Evolutionary conservation across 2,329 filamentous ascomycete genomes (phyloP).

Genomic region (Alternaria sp.): DNA sequence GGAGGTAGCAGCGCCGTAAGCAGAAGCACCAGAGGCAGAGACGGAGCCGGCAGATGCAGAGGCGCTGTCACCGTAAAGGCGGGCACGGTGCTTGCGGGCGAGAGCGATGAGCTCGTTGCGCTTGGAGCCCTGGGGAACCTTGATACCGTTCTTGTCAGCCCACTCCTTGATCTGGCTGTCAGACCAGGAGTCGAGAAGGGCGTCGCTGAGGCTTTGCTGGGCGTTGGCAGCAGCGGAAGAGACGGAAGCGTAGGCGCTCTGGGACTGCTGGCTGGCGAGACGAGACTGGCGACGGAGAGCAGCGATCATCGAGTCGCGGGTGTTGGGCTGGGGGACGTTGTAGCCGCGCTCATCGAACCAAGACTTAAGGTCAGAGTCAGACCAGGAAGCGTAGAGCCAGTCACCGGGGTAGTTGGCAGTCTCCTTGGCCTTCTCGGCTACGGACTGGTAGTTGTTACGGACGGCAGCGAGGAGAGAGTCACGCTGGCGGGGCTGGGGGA

Average conservation of each 20-base stretch:
- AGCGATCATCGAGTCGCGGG: constrained; percentile 86
- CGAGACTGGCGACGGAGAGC: constrained; percentile 89
- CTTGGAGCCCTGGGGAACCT: constrained; percentile 90
- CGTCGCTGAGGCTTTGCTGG: constrained; percentile 78
- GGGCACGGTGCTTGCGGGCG: constrained; percentile 83
- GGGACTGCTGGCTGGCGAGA: constrained; percentile 72
- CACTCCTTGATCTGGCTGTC: constrained; percentile 91
- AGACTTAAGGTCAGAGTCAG: constrained; percentile 89
- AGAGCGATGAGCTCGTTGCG: constrained; percentile 88
- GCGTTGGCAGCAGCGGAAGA: constrained; percentile 63
- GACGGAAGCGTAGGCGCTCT: constrained; percentile 54
- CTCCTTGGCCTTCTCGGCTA: constrained; percentile 78
- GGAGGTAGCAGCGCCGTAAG: constrained; percentile 62
- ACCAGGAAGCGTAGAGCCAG: constrained; percentile 92
- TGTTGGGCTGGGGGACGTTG: constrained; percentile 81
- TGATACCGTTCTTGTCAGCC: constrained; percentile 86
- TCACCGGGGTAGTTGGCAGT: constrained; percentile 87
- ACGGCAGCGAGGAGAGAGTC: constrained; percentile 80
- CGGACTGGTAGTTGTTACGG: constrained; percentile 79
- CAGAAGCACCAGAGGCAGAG: constrained; percentile 54
- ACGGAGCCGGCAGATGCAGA: constrained; percentile 39
- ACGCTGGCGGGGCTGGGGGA: constrained; percentile 84
- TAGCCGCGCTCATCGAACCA: constrained; percentile 91
- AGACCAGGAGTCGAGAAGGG: constrained; percentile 87
- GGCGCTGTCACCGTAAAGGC: constrained; percentile 71